Evolutionary conservation across 2,329 filamentous ascomycete genomes (phyloP).

Genomic region (Colletotrichum gloeosporioides): DNA sequence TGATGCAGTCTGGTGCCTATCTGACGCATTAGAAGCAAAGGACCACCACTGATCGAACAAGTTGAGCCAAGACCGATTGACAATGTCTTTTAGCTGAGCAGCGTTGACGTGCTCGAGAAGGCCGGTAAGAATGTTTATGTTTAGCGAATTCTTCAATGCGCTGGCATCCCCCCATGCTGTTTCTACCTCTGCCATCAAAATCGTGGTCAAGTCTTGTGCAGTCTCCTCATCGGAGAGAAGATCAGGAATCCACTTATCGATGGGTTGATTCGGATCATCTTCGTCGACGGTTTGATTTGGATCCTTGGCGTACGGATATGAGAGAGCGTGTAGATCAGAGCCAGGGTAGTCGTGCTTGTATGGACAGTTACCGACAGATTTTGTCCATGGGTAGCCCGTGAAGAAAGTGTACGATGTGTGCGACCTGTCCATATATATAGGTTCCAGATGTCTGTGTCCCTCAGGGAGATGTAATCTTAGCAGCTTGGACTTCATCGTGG

Average conservation of each 20-base stretch:
- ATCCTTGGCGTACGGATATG: neutral
- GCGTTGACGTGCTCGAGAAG: neutral
- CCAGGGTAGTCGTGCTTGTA: neutral
- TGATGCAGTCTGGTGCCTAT: neutral
- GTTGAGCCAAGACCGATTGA: neutral
- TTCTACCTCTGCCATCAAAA: neutral
- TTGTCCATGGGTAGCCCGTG: neutral
- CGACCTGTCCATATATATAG: neutral
- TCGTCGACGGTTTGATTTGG: neutral
- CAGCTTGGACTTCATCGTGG: neutral
- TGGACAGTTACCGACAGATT: neutral
- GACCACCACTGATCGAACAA: neutral
- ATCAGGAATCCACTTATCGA: neutral
- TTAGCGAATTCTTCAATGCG: neutral
- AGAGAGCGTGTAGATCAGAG: neutral
- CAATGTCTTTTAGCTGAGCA: neutral
- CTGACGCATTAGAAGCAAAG: neutral
- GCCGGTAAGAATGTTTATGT: neutral
- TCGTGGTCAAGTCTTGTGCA: neutral
- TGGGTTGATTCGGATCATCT: neutral
- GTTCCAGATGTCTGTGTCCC: neutral
- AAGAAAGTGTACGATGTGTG: neutral
- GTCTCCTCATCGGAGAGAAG: neutral
- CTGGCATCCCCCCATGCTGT: neutral
- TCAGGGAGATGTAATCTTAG: neutral